These are phyloP conservation scores for Biscogniauxia mediterranea DNA, from an alignment of 2,329 filamentous ascomycete species.

Conservation along the genomic window DNA sequence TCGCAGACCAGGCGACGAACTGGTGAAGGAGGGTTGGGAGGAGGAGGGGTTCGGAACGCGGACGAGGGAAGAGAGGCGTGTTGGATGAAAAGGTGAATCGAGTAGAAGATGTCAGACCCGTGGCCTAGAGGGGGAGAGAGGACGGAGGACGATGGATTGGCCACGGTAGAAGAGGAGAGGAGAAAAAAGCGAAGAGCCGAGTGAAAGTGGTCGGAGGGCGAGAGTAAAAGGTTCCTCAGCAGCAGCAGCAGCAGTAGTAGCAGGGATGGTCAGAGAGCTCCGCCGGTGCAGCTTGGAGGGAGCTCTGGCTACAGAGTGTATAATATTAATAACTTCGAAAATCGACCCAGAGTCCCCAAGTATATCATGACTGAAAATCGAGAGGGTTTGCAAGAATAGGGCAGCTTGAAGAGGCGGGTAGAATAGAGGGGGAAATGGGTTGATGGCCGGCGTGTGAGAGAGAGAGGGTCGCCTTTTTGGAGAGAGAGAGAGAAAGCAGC, in stretches of 20 bases:
- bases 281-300: constrained; percentile 21
- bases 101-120: constrained; percentile 3
- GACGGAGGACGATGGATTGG: constrained; percentile 40
- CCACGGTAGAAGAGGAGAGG: constrained; percentile 35
- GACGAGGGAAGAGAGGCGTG: constrained; percentile 14
- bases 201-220: constrained; percentile 26
- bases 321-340: constrained; percentile 20
- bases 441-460: constrained; percentile 19
- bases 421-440: constrained; percentile 20
- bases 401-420: constrained; percentile 10
- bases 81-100: constrained; percentile 5
- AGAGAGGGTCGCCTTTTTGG: constrained; percentile 28
- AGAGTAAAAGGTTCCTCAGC: constrained; percentile 24
- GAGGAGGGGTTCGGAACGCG: constrained; percentile 13
- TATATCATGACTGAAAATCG: constrained; percentile 29
- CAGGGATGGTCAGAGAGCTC: constrained; percentile 32
- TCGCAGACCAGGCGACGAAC: constrained; percentile 21
- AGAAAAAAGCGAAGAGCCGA: constrained; percentile 23
- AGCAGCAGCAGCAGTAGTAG: constrained; percentile 23
- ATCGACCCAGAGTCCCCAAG: constrained; percentile 18
- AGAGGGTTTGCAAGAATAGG: constrained; percentile 14
- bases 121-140: constrained; percentile 5
- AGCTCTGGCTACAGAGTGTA: constrained; percentile 30
- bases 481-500: constrained; percentile 8
- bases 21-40: constrained; percentile 12